phyloP scores from a whole-genome alignment of 768 basidiomycete species.

The Crepidotus variabilis region DNA sequence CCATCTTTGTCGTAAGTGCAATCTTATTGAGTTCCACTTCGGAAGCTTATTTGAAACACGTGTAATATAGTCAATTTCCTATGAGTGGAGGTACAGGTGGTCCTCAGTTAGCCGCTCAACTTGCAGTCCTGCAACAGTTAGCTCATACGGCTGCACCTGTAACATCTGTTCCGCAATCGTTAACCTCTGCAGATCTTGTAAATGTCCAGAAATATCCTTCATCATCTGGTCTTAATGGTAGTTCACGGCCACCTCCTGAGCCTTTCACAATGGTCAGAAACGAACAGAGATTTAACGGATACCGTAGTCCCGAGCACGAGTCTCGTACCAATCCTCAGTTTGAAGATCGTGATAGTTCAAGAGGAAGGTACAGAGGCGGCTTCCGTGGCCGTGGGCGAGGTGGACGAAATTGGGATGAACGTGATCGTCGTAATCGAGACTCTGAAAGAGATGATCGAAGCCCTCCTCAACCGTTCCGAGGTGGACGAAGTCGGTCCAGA shows the following conservation, averaged over 20 bases:
- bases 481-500: slow-evolving; percentile 64
- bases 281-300: slow-evolving; percentile 43
- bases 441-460: slow-evolving; percentile 30
- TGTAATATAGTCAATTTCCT: slow-evolving; percentile 51
- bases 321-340: slow-evolving; percentile 44
- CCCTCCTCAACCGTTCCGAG: slow-evolving; percentile 31
- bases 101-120: slow-evolving; percentile 44
- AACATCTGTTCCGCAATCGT: slow-evolving; percentile 28
- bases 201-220: slow-evolving; percentile 28
- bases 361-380: slow-evolving; percentile 53
- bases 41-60: neutral
- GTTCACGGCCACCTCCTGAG: slow-evolving; percentile 35
- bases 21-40: neutral
- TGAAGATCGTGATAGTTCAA: slow-evolving; percentile 46
- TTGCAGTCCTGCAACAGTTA: slow-evolving; percentile 76
- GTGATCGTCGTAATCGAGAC: slow-evolving; percentile 47
- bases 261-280: slow-evolving; percentile 33
- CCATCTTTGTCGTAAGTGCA: slow-evolving; percentile 5
- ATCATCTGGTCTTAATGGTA: slow-evolving; percentile 30
- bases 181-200: slow-evolving; percentile 25
- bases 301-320: slow-evolving; percentile 47
- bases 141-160: slow-evolving; percentile 51
- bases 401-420: slow-evolving; percentile 55
- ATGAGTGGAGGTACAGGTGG: slow-evolving; percentile 44
- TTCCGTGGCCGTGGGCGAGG: slow-evolving; percentile 60